These are phyloP conservation scores for Silene latifolia DNA, from an alignment of 148 eudicot genomes.

Conservation along the genomic window DNA sequence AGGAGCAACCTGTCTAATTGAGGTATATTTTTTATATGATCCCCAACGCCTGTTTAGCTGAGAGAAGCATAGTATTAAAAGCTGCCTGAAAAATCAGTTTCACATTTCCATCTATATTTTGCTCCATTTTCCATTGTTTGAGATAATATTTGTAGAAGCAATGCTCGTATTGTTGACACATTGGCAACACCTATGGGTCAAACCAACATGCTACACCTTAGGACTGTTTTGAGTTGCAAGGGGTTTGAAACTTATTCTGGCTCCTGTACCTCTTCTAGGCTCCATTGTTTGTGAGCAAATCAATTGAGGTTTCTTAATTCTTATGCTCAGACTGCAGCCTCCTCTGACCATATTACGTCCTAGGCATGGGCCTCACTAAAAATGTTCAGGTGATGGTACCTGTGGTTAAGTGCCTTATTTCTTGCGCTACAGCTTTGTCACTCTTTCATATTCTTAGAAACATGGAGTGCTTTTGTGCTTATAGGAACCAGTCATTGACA, in stretches of 20 bases:
- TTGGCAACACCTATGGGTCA: neutral
- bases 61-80: neutral
- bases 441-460: no score
- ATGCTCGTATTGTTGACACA: neutral
- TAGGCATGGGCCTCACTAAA: neutral
- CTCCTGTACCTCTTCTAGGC: no score
- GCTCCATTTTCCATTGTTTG: neutral
- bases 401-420: neutral
- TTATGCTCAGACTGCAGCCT: neutral
- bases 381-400: neutral
- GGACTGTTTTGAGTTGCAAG: neutral
- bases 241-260: no score
- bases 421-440: neutral
- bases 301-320: neutral
- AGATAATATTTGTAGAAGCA: neutral
- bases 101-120: neutral
- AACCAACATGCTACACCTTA: neutral
- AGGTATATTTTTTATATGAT: constrained; percentile 43
- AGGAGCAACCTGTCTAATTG: constrained; percentile 98
- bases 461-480: no score
- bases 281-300: no score
- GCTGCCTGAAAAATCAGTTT: neutral
- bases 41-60: neutral
- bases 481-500: no score
- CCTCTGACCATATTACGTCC: neutral